phyloP scores from a whole-genome alignment of 2,329 filamentous ascomycete genomes.

The Stagonosporopsis cucurbitacearum region DNA sequence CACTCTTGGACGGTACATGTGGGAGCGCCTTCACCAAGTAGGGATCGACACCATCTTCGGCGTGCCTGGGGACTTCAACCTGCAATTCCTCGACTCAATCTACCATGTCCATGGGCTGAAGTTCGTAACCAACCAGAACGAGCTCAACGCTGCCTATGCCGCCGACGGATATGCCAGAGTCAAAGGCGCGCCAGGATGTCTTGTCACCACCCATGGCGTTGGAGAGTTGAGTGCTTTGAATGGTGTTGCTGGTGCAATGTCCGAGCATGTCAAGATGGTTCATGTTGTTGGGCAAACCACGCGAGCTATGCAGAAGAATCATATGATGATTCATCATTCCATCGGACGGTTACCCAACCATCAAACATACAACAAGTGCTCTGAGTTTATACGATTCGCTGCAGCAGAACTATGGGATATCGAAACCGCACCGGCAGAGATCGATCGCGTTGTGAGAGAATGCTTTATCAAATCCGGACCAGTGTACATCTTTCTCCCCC shows the following conservation, averaged over 20 bases:
- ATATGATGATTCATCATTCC: constrained; percentile 56
- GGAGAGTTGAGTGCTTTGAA: constrained; percentile 58
- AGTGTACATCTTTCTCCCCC: constrained; percentile 55
- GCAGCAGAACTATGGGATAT: constrained; percentile 52
- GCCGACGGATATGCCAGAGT: constrained; percentile 65
- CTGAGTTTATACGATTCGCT: constrained; percentile 45
- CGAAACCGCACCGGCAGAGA: constrained; percentile 50
- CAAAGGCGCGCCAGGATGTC: constrained; percentile 56
- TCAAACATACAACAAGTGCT: constrained; percentile 51
- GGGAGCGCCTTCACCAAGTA: constrained; percentile 51
- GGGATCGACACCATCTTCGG: constrained; percentile 52
- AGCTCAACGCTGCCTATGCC: constrained; percentile 65
- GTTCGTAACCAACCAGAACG: constrained; percentile 63
- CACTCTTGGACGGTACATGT: constrained; percentile 52
- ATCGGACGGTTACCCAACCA: constrained; percentile 53
- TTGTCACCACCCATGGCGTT: constrained; percentile 68
- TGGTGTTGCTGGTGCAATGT: constrained; percentile 53
- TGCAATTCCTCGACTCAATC: constrained; percentile 53
- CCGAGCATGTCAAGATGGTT: constrained; percentile 54
- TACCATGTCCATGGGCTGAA: constrained; percentile 49
- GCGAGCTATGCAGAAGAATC: constrained; percentile 49
- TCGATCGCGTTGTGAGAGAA: constrained; percentile 53
- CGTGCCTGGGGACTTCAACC: constrained; percentile 43
- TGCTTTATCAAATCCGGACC: constrained; percentile 52
- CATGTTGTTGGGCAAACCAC: constrained; percentile 56